These are phyloP conservation scores for Moricandia arvensis DNA, from an alignment of 345 rosid genomes.

Conservation along the genomic window DNA sequence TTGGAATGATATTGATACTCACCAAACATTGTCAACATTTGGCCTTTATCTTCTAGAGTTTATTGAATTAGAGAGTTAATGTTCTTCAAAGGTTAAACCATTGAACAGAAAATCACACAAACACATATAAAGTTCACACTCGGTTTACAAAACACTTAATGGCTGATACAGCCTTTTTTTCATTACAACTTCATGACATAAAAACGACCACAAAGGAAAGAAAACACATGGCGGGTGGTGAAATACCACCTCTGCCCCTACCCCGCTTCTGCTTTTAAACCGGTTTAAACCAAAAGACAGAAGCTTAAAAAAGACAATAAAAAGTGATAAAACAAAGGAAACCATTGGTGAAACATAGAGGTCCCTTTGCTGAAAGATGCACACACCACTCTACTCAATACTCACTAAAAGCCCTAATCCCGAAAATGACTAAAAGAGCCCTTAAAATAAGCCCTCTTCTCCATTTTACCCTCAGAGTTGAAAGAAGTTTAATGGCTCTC, in stretches of 20 bases:
- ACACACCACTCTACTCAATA: slow-evolving; percentile 25
- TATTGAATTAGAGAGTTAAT: too few species aligned
- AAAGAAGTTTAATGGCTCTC: slow-evolving; percentile 11
- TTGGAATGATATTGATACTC: background rate
- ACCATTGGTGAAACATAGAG: slow-evolving; percentile 30
- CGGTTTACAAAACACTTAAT: background rate
- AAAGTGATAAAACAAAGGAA: too few species aligned
- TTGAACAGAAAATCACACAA: background rate
- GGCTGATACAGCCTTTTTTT: background rate
- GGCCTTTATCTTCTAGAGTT: too few species aligned
- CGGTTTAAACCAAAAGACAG: slow-evolving; percentile 28
- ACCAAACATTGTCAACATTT: too few species aligned
- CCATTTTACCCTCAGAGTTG: slow-evolving; percentile 18
- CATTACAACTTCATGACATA: slow-evolving; percentile 23
- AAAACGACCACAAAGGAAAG: background rate
- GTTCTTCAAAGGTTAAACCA: too few species aligned
- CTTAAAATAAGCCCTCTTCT: slow-evolving; percentile 26
- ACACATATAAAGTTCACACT: background rate
- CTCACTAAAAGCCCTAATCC: slow-evolving; percentile 27
- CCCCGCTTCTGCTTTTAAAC: slow-evolving; percentile 18
- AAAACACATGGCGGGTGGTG: slow-evolving; percentile 29
- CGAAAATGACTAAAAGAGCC: slow-evolving; percentile 35
- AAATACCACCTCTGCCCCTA: slow-evolving; percentile 35
- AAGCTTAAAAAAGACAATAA: background rate
- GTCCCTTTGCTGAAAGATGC: slow-evolving; percentile 21